Conservation (phyloP, 1,139 yeast species). For the Nakaseomyces sp. region DNA sequence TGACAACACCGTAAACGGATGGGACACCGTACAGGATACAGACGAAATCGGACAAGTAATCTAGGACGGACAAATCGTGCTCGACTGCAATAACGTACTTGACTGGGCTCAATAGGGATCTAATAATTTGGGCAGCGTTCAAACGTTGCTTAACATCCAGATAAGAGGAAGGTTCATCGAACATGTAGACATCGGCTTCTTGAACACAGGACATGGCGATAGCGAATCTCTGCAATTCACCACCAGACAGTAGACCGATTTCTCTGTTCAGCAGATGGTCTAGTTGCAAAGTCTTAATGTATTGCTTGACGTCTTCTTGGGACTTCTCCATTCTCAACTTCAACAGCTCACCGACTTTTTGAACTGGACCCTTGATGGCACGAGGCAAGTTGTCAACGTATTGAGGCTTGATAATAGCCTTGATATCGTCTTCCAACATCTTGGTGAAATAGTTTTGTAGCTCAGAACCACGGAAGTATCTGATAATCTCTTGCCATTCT, state of each 20-base stretch:
- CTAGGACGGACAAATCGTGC: slow-evolving; percentile 95
- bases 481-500: slow-evolving; percentile 90
- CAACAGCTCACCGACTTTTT: slow-evolving; percentile 77
- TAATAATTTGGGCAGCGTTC: slow-evolving; percentile 89
- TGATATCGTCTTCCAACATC: slow-evolving; percentile 84
- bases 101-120: slow-evolving; percentile 69
- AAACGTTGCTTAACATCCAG: slow-evolving; percentile 97
- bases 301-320: slow-evolving; percentile 49
- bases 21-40: slow-evolving; percentile 97
- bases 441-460: slow-evolving; percentile 92
- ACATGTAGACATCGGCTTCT: slow-evolving; percentile 92
- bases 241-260: slow-evolving; percentile 86
- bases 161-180: slow-evolving; percentile 97
- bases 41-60: slow-evolving; percentile 89
- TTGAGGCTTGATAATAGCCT: slow-evolving; percentile 94
- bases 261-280: slow-evolving; percentile 72
- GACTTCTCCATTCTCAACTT: slow-evolving; percentile 64
- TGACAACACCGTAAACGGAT: slow-evolving; percentile 96
- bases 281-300: slow-evolving; percentile 65
- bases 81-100: slow-evolving; percentile 90
- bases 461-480: slow-evolving; percentile 91
- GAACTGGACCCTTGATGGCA: slow-evolving; percentile 85
- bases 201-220: slow-evolving; percentile 96
- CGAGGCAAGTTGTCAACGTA: slow-evolving; percentile 95
- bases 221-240: slow-evolving; percentile 97